phyloP scores from a whole-genome alignment of 75 land plant genomes.

The Cunninghamia lanceolata region DNA sequence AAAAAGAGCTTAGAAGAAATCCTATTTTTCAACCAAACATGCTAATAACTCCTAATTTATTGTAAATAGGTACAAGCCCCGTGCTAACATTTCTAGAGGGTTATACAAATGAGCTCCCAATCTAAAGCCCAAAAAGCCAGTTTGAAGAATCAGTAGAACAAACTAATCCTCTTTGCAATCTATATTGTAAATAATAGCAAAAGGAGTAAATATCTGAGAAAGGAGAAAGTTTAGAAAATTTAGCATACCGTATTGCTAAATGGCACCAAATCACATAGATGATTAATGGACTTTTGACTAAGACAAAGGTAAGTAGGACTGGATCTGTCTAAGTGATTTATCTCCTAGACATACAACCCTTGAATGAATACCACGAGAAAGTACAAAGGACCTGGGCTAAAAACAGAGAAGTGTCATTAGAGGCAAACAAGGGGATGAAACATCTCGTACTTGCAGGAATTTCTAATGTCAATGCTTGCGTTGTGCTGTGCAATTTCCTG shows the following conservation, averaged over 20 bases:
- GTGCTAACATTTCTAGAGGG: background rate
- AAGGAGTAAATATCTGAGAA: background rate
- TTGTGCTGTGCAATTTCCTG: background rate
- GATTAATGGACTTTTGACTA: conserved; percentile 34
- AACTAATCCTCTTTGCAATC: too few relatives aligned
- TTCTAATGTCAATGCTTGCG: background rate
- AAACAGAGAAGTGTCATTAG: too few relatives aligned
- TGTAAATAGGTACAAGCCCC: too few relatives aligned
- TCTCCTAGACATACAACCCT: conserved; percentile 60
- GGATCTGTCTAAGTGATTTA: conserved; percentile 66
- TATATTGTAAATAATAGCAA: too few relatives aligned
- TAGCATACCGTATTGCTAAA: conserved; percentile 65
- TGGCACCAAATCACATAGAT: conserved; percentile 74
- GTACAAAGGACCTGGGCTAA: background rate
- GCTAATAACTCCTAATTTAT: too few relatives aligned
- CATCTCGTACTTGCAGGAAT: background rate
- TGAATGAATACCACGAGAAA: conserved; percentile 30
- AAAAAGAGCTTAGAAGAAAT: background rate
- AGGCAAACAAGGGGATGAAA: background rate
- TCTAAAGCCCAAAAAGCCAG: too few relatives aligned
- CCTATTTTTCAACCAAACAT: background rate
- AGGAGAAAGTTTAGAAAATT: background rate
- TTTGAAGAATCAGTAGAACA: too few relatives aligned
- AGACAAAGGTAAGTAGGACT: conserved; percentile 63
- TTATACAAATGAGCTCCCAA: too few relatives aligned